Conservation (phyloP, 306 rosid genomes). For the Sechiopsis laciniata region DNA sequence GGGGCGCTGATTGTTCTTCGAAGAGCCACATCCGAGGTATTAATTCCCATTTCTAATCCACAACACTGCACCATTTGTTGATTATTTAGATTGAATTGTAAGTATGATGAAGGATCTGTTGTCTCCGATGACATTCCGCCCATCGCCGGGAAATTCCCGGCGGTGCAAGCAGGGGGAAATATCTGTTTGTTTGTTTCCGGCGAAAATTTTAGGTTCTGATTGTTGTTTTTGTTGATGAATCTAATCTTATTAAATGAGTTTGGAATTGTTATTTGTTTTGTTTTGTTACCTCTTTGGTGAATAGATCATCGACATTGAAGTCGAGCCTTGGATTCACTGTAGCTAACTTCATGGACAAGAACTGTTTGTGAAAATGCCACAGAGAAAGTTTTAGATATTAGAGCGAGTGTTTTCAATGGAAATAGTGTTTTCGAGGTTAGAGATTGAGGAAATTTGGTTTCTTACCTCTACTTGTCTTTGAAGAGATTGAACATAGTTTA, state of each 20-base stretch:
- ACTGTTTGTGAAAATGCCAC: slow-evolving; percentile 44
- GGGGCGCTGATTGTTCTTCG: slow-evolving; percentile 58
- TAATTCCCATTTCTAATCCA: slow-evolving; percentile 50
- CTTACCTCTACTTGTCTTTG: slow-evolving; percentile 79
- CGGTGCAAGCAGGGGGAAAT: slow-evolving; percentile 41
- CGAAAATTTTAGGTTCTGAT: slow-evolving; percentile 14
- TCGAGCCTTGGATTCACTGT: slow-evolving; percentile 84
- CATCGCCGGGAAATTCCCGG: slow-evolving; percentile 40
- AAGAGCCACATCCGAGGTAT: slow-evolving; percentile 43
- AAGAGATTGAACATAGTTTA: slow-evolving; percentile 88
- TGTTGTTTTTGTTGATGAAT: not conserved
- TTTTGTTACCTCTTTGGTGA: slow-evolving; percentile 67
- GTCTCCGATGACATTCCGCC: slow-evolving; percentile 58
- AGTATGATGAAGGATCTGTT: slow-evolving; percentile 45
- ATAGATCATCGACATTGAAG: slow-evolving; percentile 71
- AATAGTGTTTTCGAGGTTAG: not conserved
- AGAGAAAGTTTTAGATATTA: slow-evolving; percentile 19
- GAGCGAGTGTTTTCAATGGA: not conserved
- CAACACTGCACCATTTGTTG: slow-evolving; percentile 54
- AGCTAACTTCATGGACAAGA: slow-evolving; percentile 92
- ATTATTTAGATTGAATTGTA: slow-evolving; percentile 46
- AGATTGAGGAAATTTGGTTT: not conserved
- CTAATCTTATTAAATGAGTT: not conserved
- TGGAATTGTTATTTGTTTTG: not conserved
- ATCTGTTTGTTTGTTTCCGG: slow-evolving; percentile 44